These are phyloP conservation scores for Vanilla planifolia DNA, from an alignment of 106 monocot genomes.

Conservation along the genomic window DNA sequence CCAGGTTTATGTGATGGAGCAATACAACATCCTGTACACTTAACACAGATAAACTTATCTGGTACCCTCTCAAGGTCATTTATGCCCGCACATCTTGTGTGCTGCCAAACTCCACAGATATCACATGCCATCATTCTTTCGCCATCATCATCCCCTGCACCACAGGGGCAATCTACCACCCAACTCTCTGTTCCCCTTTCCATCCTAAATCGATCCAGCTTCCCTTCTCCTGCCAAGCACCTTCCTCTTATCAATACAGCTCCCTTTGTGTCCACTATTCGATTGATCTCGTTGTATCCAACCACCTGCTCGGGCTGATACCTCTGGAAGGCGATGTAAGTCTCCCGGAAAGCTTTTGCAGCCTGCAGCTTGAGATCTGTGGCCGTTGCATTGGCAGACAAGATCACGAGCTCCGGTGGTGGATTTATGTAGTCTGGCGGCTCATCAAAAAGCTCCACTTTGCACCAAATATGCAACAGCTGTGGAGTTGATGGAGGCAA, in stretches of 20 bases:
- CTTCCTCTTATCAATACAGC: conserved; percentile 32
- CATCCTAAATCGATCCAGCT: conserved; percentile 44
- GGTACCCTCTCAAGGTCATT: conserved; percentile 52
- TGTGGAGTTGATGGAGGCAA: conserved; percentile 1
- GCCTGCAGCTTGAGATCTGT: conserved; percentile 53
- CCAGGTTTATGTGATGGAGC: not conserved
- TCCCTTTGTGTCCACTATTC: conserved; percentile 22
- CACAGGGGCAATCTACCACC: conserved; percentile 74
- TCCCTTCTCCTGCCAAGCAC: conserved; percentile 20
- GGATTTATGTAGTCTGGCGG: conserved; percentile 23
- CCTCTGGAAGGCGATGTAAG: conserved; percentile 46
- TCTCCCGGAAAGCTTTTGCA: conserved; percentile 56
- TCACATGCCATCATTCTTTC: conserved; percentile 91
- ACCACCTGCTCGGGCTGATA: conserved; percentile 54
- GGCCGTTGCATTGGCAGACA: conserved; percentile 40
- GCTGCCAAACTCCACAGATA: conserved; percentile 72
- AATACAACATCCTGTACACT: conserved; percentile 22
- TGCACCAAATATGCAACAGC: conserved; percentile 36
- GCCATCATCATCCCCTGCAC: conserved; percentile 84
- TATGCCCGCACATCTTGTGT: conserved; percentile 76
- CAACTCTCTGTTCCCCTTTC: conserved; percentile 76
- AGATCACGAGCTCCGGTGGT: conserved; percentile 54
- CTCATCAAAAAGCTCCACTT: conserved; percentile 36
- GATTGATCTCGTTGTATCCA: conserved; percentile 26
- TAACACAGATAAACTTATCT: conserved; percentile 45